A percentile compares a stretch with the other conserved stretches of the same genome.
phyloP scores from a whole-genome alignment of 208 protist species.

The Trypanosoma vivax region DNA sequence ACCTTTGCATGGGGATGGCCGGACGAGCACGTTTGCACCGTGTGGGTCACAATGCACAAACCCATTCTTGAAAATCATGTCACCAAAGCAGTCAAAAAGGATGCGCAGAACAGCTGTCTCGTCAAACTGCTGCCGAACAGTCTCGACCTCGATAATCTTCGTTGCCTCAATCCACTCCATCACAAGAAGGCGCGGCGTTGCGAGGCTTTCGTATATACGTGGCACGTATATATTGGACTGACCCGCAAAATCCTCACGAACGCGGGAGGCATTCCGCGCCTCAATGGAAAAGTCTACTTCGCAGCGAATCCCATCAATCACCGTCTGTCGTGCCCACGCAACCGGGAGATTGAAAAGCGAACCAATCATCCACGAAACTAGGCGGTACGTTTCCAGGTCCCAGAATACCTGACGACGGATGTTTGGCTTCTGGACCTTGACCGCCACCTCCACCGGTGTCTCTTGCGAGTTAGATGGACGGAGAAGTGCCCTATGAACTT shows the following conservation, averaged over 20 bases:
- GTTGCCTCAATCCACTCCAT: conserved; percentile 91
- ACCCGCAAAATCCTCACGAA: conserved; percentile 33
- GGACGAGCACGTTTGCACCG: conserved; percentile 90
- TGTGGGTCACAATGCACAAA: conserved; percentile 94
- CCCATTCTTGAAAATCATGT: conserved; percentile 92
- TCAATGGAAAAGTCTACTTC: conserved; percentile 86
- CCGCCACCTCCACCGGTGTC: conserved; percentile 59
- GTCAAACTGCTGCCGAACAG: conserved; percentile 44
- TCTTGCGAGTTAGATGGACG: conserved; percentile 15
- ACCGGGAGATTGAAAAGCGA: conserved; percentile 71
- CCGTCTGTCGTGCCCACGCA: conserved; percentile 52
- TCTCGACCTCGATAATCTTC: conserved; percentile 62
- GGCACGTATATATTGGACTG: conserved; percentile 57
- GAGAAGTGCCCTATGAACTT: conserved; percentile 84
- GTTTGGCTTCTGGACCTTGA: conserved; percentile 92
- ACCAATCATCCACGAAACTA: conserved; percentile 58
- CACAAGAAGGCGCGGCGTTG: conserved; percentile 68
- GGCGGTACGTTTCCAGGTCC: conserved; percentile 72
- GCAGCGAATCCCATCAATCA: conserved; percentile 62
- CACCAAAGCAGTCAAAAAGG: conserved; percentile 82
- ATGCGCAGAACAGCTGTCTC: conserved; percentile 39
- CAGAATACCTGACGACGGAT: conserved; percentile 71
- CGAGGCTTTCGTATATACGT: conserved; percentile 43
- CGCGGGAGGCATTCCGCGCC: conserved; percentile 53
- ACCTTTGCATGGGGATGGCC: conserved; percentile 14